Base-by-base conservation (phyloP, 768 basidiomycete genomes). In the Clitopilus passeckerianus region DNA sequence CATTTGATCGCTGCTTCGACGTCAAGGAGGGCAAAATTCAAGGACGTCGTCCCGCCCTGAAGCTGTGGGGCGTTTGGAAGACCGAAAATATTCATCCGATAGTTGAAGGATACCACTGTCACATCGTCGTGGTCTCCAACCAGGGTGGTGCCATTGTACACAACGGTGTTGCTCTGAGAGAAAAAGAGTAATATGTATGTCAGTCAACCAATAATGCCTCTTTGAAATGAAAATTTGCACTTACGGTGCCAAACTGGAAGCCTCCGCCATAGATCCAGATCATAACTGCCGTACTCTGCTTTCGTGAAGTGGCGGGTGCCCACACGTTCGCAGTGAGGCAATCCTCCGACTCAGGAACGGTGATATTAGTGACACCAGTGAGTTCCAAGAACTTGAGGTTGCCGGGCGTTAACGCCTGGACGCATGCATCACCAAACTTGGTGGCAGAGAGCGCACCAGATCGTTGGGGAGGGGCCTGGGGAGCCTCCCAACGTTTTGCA, bases 1-100 rank as follows among this genome's bases (percentile, higher is more conserved):
- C 80, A 81, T 60, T 79, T 62, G 6, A 81, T 71, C n/a, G 73
- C 79, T n/a, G 75, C 72, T 18, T 74, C 69, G 2, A 71, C 22
- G 54, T 78, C 76, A 10, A 76, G 68, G 3, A 77, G 65, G 16
- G 75, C 76, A 63, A 75, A 77, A 57, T 78, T 78, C 56, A 74
- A 75, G 0, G 72, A 60, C 8, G 65, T 62, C 1, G 61, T 63
- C 10, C 59, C 54, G 27, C 61, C 63, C 12, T 63, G 59, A 27
- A 77, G 70, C 56, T 77, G 75, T 16, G 77, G 75, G 6, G 76
- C 75, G 54, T 69, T 71, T 0, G 77, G 77, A 57, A 71, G 72
- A 2, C 75, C 75, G 56, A 78, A 76, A 20, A 77, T 72, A 53
- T 76, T 77, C 14, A 69, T 60, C 15, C 77, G 68, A 57, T 78